Evolutionary conservation across 2,329 filamentous ascomycete genomes (phyloP).

Genomic region (Aspergillus latus): DNA sequence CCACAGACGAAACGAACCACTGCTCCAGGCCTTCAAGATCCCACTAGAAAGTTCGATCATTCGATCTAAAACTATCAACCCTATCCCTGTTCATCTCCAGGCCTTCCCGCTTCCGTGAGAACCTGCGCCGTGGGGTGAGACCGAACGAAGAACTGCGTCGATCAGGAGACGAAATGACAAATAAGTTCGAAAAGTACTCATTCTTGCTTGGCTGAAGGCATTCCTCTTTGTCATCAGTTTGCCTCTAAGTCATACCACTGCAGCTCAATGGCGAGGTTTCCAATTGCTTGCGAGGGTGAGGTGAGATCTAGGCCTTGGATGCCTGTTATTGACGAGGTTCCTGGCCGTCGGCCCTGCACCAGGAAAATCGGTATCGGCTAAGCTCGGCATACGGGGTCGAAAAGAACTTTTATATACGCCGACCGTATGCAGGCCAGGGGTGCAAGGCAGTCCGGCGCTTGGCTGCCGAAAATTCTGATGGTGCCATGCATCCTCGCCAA

Average conservation of each 20-base stretch:
- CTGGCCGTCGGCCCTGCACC: background rate
- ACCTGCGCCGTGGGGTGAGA: background rate
- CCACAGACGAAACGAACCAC: background rate
- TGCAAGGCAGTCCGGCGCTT: no score
- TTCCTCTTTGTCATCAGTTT: background rate
- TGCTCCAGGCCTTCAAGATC: background rate
- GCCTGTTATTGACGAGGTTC: background rate
- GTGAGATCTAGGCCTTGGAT: background rate
- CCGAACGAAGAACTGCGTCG: background rate
- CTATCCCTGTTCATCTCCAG: no score
- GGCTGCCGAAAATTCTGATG: no score
- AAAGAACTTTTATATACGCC: background rate
- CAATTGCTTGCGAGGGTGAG: background rate
- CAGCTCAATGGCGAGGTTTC: background rate
- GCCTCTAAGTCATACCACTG: background rate
- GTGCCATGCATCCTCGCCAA: no score
- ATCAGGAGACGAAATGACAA: background rate
- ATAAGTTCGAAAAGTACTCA: no score
- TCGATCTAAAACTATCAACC: background rate
- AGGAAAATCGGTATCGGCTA: background rate
- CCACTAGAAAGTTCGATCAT: background rate
- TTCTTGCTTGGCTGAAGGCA: no score
- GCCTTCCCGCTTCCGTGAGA: no score
- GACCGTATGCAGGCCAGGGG: no score
- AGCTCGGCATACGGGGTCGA: background rate